These are phyloP conservation scores for Phytophthora quininea DNA, from an alignment of 352 stramenopile species.

Conservation along the genomic window DNA sequence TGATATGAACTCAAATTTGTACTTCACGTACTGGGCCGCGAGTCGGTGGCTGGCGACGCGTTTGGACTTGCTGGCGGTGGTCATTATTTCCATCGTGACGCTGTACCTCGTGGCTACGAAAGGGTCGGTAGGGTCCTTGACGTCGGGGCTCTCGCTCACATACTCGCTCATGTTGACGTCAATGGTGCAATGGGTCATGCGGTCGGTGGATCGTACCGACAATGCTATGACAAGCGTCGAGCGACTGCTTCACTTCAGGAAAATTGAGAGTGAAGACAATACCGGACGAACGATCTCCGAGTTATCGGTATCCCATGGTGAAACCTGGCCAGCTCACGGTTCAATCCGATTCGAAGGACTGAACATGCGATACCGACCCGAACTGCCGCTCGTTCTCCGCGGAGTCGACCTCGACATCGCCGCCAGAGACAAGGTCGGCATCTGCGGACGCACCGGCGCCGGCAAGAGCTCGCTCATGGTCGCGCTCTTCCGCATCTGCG, in stretches of 20 bases:
- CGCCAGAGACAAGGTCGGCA: constrained; percentile 59
- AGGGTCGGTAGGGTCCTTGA: constrained; percentile 32
- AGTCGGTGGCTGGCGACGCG: constrained; percentile 95
- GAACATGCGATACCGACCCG: constrained; percentile 42
- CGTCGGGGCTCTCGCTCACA: constrained; percentile 44
- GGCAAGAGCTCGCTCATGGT: constrained; percentile 56
- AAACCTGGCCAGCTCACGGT: constrained; percentile 32
- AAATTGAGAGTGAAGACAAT: constrained; percentile 24
- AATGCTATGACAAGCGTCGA: constrained; percentile 54
- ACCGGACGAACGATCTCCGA: constrained; percentile 2
- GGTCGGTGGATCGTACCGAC: constrained; percentile 30
- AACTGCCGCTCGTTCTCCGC: constrained; percentile 46
- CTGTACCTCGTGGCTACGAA: constrained; percentile 83
- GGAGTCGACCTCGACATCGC: constrained; percentile 43
- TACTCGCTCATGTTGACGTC: constrained; percentile 54
- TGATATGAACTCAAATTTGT: constrained; percentile 49
- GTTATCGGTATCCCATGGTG: background rate
- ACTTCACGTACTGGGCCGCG: constrained; percentile 55
- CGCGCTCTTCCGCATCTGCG: constrained; percentile 47
- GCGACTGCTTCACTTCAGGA: constrained; percentile 40
- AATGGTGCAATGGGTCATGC: constrained; percentile 46
- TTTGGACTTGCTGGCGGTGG: constrained; percentile 82
- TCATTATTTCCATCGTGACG: constrained; percentile 87
- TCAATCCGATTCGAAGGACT: constrained; percentile 31
- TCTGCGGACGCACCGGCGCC: constrained; percentile 54